These are phyloP conservation scores for Dentipellis fragilis DNA, from an alignment of 768 basidiomycete species.

Conservation along the genomic window DNA sequence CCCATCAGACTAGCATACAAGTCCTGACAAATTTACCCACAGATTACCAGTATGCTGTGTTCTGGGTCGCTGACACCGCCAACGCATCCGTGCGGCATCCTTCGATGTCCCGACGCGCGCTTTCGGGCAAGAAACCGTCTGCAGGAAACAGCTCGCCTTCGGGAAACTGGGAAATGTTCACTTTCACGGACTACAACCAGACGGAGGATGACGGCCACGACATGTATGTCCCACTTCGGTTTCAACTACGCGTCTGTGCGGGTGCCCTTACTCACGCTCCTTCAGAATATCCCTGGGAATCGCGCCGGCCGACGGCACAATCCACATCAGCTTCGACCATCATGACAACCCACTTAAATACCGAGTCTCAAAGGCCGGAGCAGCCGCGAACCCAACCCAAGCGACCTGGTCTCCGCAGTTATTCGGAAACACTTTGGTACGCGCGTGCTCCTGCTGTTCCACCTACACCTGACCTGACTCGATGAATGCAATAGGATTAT, in stretches of 20 bases:
- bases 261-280: not conserved
- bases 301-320: constrained; percentile 25
- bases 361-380: constrained; percentile 20
- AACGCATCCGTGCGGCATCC: constrained; percentile 23
- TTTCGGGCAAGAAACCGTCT: not conserved
- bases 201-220: constrained; percentile 29
- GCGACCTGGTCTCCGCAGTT: constrained; percentile 17
- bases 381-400: constrained; percentile 20
- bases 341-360: constrained; percentile 27
- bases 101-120: constrained; percentile 17
- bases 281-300: constrained; percentile 26
- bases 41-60: constrained; percentile 25
- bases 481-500: constrained; percentile 17
- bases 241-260: too few relatives aligned
- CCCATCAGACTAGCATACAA: not conserved
- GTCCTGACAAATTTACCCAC: not conserved
- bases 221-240: constrained; percentile 12
- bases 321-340: constrained; percentile 27
- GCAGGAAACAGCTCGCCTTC: not conserved
- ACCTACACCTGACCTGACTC: not conserved
- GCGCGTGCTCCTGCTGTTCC: not conserved
- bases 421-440: constrained; percentile 20
- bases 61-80: constrained; percentile 17
- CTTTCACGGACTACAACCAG: constrained; percentile 25
- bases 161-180: constrained; percentile 21